phyloP scores from a whole-genome alignment of 169 alveolate genomes.

The Plasmodium malariae region DNA sequence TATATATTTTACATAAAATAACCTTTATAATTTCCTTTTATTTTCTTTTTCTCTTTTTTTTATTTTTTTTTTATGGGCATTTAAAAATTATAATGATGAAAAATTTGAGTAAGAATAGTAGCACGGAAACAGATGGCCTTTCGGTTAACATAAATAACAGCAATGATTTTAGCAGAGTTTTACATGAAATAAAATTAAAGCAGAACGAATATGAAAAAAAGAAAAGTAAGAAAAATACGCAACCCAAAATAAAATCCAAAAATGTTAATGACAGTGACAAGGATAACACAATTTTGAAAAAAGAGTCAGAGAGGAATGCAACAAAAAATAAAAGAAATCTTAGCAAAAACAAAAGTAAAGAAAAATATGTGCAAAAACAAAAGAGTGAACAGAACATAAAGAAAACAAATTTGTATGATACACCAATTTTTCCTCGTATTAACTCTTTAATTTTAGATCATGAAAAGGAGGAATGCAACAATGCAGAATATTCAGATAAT shows the following conservation, averaged over 20 bases:
- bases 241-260: constrained; percentile 4
- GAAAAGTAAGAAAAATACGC: constrained; percentile 4
- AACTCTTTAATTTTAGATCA: constrained; percentile 63
- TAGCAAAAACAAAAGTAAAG: constrained; percentile 27
- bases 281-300: not conserved
- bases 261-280: constrained; percentile 19
- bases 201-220: constrained; percentile 13
- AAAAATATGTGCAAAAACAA: constrained; percentile 11
- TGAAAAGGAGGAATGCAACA: constrained; percentile 30
- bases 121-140: constrained; percentile 23
- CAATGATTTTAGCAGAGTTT: constrained; percentile 43
- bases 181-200: constrained; percentile 59
- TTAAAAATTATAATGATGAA: constrained; percentile 13
- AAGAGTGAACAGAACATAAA: constrained; percentile 4
- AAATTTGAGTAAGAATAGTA: constrained; percentile 14
- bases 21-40: not conserved
- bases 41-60: constrained; percentile 11
- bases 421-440: constrained; percentile 62
- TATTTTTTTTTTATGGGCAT: constrained; percentile 6
- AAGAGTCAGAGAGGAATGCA: constrained; percentile 12
- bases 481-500: constrained; percentile 31
- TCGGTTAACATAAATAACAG: constrained; percentile 59
- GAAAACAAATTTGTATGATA: constrained; percentile 33
- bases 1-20: not conserved
- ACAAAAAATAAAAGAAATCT: constrained; percentile 16